Conservation (phyloP, 2,329 filamentous ascomycete genomes). For the Trichoderma koningii region DNA sequence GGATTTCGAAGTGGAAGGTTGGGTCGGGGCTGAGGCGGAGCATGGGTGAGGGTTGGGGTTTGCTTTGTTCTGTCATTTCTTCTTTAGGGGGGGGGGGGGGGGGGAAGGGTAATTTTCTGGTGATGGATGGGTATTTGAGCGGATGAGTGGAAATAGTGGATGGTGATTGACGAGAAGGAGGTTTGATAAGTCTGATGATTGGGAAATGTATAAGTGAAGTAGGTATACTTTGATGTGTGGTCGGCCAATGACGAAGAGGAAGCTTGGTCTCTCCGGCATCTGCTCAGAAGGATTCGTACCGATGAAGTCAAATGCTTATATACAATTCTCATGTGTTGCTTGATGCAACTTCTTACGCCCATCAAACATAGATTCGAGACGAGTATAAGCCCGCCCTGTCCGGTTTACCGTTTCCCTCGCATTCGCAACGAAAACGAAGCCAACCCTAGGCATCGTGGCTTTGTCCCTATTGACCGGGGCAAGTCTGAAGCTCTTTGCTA, state of each 20-base stretch:
- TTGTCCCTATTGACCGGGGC: no score
- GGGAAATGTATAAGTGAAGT: not conserved
- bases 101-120: no score
- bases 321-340: not conserved
- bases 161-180: no score
- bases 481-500: no score
- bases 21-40: conserved; percentile 31
- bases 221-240: not conserved
- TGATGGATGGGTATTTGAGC: no score
- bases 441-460: no score
- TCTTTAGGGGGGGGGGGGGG: no score
- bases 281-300: not conserved
- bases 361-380: not conserved
- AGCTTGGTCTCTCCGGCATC: not conserved
- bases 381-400: not conserved
- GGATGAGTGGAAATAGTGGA: no score
- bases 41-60: conserved; percentile 16
- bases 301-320: not conserved
- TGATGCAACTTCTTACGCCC: not conserved
- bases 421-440: not conserved
- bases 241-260: not conserved
- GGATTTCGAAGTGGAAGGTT: conserved; percentile 35
- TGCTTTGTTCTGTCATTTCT: not conserved
- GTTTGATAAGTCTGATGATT: not conserved
- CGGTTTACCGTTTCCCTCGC: not conserved